phyloP scores from a whole-genome alignment of 768 basidiomycete species.

The Pulveroboletus sp. region DNA sequence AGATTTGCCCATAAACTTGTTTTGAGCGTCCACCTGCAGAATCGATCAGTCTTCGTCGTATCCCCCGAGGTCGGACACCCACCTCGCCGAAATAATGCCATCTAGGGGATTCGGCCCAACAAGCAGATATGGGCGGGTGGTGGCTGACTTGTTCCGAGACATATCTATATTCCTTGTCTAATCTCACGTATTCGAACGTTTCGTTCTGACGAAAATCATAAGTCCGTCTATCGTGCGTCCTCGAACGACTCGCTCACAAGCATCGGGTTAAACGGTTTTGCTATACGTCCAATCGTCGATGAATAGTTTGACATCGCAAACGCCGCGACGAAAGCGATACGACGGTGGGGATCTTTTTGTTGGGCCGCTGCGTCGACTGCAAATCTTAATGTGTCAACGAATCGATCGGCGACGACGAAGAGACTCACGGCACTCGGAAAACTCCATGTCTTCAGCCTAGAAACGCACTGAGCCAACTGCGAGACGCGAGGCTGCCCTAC shows the following conservation, averaged over 20 bases:
- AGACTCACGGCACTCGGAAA: slow-evolving; percentile 78
- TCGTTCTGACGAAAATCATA: slow-evolving; percentile 64
- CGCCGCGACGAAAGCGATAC: slow-evolving; percentile 90
- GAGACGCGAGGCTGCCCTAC: slow-evolving; percentile 11
- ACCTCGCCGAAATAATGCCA: slow-evolving; percentile 94
- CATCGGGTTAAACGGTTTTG: slow-evolving; percentile 97
- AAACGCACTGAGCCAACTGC: slow-evolving; percentile 1
- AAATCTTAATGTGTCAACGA: slow-evolving; percentile 4
- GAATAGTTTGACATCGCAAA: slow-evolving; percentile 99
- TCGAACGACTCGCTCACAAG: too few relatives aligned
- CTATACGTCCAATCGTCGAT: slow-evolving; percentile 92
- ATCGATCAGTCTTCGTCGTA: not conserved
- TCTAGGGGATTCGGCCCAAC: slow-evolving; percentile 84
- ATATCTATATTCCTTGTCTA: slow-evolving; percentile 88
- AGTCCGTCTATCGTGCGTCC: too few relatives aligned
- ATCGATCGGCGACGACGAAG: slow-evolving; percentile 3
- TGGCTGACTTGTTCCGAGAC: slow-evolving; percentile 96
- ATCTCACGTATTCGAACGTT: slow-evolving; percentile 89
- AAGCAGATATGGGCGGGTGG: slow-evolving; percentile 95
- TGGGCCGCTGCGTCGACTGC: slow-evolving; percentile 80
- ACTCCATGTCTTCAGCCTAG: slow-evolving; percentile 94
- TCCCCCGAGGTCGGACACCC: not conserved
- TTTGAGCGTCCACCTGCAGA: slow-evolving; percentile 86
- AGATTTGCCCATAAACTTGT: slow-evolving; percentile 93
- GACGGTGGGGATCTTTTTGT: slow-evolving; percentile 71